Conservation (phyloP, 352 stramenopile species). For the Phytophthora chlamydospora region DNA sequence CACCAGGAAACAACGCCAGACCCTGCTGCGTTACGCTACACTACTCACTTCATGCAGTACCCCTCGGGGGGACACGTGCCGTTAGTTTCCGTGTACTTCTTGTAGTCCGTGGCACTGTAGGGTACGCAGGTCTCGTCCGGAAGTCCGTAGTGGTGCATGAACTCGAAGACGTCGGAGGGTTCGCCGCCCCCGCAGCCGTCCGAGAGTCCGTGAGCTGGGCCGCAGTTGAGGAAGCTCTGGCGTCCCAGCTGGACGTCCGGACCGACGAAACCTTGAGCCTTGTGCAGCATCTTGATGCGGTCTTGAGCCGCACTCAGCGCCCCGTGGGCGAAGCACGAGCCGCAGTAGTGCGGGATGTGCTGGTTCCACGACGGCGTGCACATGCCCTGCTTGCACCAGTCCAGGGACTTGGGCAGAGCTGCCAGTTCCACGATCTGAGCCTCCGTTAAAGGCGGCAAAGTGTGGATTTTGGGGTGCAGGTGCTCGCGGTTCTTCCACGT, state of each 20-base stretch:
- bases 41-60: conserved; percentile 86
- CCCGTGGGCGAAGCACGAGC: conserved; percentile 83
- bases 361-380: conserved; percentile 87
- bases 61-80: conserved; percentile 73
- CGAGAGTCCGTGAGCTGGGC: conserved; percentile 69
- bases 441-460: conserved; percentile 48
- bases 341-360: conserved; percentile 88
- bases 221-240: conserved; percentile 86
- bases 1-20: background rate
- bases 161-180: conserved; percentile 78
- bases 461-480: conserved; percentile 53
- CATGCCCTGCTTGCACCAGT: conserved; percentile 89
- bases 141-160: conserved; percentile 75
- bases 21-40: conserved; percentile 27
- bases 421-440: conserved; percentile 44
- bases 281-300: conserved; percentile 85
- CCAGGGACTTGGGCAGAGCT: conserved; percentile 72
- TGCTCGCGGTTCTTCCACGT: conserved; percentile 81
- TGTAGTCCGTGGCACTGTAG: conserved; percentile 84
- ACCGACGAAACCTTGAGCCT: conserved; percentile 54
- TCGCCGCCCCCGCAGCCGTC: conserved; percentile 72
- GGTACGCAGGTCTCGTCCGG: conserved; percentile 81
- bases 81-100: conserved; percentile 69
- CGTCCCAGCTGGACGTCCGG: conserved; percentile 80
- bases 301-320: conserved; percentile 77